Percentiles rank a stretch among this genome's conserved stretches.
Evolutionary conservation across 106 monocot genomes (phyloP).

Genomic region (Ottelia alismoides): DNA sequence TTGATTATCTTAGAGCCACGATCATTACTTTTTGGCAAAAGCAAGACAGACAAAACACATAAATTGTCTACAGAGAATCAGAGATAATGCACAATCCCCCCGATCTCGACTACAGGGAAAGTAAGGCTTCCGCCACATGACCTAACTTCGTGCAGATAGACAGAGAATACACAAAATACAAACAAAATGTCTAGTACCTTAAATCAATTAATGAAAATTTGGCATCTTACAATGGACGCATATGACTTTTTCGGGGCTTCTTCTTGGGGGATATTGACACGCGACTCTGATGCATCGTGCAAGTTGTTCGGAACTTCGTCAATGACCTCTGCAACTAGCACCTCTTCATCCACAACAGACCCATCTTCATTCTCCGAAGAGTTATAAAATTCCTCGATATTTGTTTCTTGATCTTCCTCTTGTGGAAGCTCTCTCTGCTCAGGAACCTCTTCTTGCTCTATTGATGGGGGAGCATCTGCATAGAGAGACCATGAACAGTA

Average conservation of each 20-base stretch:
- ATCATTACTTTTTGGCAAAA: too few species aligned
- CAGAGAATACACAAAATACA: too few species aligned
- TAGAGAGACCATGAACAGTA: not conserved
- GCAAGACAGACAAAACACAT: too few species aligned
- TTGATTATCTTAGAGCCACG: too few species aligned
- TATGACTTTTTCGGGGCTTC: conserved; percentile 85
- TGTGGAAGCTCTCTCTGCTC: conserved; percentile 9
- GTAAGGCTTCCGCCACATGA: too few species aligned
- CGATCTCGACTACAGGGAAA: too few species aligned
- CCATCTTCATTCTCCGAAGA: conserved; percentile 36
- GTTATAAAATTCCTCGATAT: conserved; percentile 43
- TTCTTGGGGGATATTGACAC: conserved; percentile 2
- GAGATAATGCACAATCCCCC: too few species aligned
- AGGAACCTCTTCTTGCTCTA: conserved; percentile 21
- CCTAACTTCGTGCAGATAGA: too few species aligned
- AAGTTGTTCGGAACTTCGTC: conserved; percentile 33
- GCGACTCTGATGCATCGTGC: conserved; percentile 8
- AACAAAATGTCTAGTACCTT: too few species aligned
- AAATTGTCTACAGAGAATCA: too few species aligned
- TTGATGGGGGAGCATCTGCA: conserved; percentile 11
- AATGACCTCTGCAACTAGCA: conserved; percentile 40
- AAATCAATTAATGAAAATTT: not conserved
- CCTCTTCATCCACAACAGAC: conserved; percentile 41
- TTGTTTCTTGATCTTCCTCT: conserved; percentile 26
- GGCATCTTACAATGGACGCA: conserved; percentile 80